A percentile compares a stretch with the other conserved stretches of the same genome.
Conservation (phyloP, 2,329 filamentous ascomycete species). For the Alternaria metachromatica region DNA sequence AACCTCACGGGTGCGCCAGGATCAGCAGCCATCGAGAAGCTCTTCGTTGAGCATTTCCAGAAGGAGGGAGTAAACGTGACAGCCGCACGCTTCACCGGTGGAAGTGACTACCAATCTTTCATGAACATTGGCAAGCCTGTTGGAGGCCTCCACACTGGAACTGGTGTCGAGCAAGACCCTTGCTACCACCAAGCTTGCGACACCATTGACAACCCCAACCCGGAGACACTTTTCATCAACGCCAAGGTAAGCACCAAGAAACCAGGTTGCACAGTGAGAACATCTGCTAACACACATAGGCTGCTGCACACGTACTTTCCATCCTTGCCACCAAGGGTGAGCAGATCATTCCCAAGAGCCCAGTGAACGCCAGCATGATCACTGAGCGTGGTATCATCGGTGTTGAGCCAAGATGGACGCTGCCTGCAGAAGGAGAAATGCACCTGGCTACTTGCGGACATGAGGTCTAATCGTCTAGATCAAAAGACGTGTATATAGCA, state of each 20-base stretch:
- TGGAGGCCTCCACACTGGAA: slow-evolving; percentile 51
- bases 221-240: slow-evolving; percentile 46
- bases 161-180: slow-evolving; percentile 48
- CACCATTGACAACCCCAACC: slow-evolving; percentile 48
- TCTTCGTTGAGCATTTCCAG: slow-evolving; percentile 47
- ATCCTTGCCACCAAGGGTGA: slow-evolving; percentile 40
- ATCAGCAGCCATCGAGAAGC: slow-evolving; percentile 43
- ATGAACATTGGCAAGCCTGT: slow-evolving; percentile 50
- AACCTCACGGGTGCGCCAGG: slow-evolving; percentile 44
- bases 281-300: slow-evolving; percentile 22
- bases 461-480: slow-evolving; percentile 25
- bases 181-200: slow-evolving; percentile 52
- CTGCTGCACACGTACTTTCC: slow-evolving; percentile 45
- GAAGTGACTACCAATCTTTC: slow-evolving; percentile 51
- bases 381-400: slow-evolving; percentile 35
- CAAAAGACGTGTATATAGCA: neutral
- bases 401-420: slow-evolving; percentile 40
- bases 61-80: slow-evolving; percentile 46
- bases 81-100: slow-evolving; percentile 48
- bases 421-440: slow-evolving; percentile 34
- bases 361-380: slow-evolving; percentile 41
- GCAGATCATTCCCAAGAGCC: slow-evolving; percentile 45
- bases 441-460: slow-evolving; percentile 42
- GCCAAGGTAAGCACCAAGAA: slow-evolving; percentile 38
- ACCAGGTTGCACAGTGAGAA: neutral